phyloP scores from a whole-genome alignment of 2,329 filamentous ascomycete genomes.

The Thyridium curvatum region DNA sequence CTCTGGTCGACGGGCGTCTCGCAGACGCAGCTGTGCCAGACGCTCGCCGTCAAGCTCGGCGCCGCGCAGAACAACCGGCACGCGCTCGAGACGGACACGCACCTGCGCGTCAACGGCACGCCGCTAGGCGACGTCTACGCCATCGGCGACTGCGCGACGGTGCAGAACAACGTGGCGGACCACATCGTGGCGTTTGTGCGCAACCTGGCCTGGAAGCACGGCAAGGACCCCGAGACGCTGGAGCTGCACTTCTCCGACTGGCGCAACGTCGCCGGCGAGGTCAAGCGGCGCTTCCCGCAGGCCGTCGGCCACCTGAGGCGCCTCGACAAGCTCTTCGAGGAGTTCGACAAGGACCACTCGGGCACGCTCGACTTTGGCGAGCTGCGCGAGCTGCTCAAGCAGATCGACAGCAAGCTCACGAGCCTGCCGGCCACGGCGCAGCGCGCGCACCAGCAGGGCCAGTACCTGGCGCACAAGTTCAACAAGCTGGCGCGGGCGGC shows the following conservation, averaged over 20 bases:
- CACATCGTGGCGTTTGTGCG: constrained; percentile 87
- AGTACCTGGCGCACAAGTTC: constrained; percentile 89
- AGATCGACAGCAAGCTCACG: constrained; percentile 93
- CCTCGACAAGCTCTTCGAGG: constrained; percentile 82
- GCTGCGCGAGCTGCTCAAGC: constrained; percentile 76
- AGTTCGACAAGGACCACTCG: constrained; percentile 89
- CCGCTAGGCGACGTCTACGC: constrained; percentile 94
- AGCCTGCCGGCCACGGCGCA: constrained; percentile 93
- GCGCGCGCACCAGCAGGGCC: constrained; percentile 90
- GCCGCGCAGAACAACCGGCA: constrained; percentile 78
- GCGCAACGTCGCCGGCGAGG: constrained; percentile 74
- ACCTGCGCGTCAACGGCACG: constrained; percentile 81
- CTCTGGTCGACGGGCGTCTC: constrained; percentile 96
- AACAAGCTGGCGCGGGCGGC: constrained; percentile 79
- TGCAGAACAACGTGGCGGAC: constrained; percentile 94
- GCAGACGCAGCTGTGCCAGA: constrained; percentile 75
- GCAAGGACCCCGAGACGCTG: constrained; percentile 82
- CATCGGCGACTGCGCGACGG: constrained; percentile 91
- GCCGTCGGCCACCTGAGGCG: constrained; percentile 79
- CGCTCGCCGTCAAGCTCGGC: constrained; percentile 69
- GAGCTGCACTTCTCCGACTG: constrained; percentile 84
- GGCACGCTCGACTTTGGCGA: constrained; percentile 94
- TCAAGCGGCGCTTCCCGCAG: constrained; percentile 87
- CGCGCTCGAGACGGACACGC: constrained; percentile 89
- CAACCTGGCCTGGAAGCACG: constrained; percentile 84